A percentile compares a stretch with the other conserved stretches of the same genome.
These are phyloP conservation scores for Lablab purpureus DNA, from an alignment of 306 rosid species.

Conservation along the genomic window DNA sequence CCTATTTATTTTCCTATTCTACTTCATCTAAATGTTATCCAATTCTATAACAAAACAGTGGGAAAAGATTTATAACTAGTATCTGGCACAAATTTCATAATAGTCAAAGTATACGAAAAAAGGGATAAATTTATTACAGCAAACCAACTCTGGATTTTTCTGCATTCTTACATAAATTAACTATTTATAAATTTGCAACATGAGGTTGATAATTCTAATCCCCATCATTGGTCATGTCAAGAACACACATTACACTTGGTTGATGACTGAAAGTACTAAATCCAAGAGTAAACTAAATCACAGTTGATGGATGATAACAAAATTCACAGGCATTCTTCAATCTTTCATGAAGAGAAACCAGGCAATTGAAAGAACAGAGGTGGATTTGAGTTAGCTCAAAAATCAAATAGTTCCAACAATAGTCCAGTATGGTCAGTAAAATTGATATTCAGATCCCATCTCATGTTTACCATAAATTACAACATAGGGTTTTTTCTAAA, in stretches of 20 bases:
- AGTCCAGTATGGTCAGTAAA: background rate
- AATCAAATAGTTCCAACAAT: constrained; percentile 29
- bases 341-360: background rate
- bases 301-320: constrained; percentile 15
- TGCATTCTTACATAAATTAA: background rate
- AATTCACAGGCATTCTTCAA: background rate
- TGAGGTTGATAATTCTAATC: constrained; percentile 24
- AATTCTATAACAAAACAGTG: constrained; percentile 5
- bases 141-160: background rate
- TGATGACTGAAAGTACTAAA: background rate
- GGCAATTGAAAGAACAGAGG: background rate
- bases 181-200: background rate
- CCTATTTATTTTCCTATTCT: background rate
- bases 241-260: background rate
- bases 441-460: constrained; percentile 10
- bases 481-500: constrained; percentile 22
- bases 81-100: constrained; percentile 9
- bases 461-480: background rate
- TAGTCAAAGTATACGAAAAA: background rate
- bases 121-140: constrained; percentile 10
- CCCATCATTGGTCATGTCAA: background rate
- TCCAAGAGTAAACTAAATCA: background rate
- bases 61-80: constrained; percentile 29
- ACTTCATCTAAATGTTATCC: constrained; percentile 6
- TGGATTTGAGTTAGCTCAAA: background rate